Percentiles rank a stretch among this genome's conserved stretches.
Conservation (phyloP, 495 filamentous ascomycete genomes). For the Neurospora sublineolata region DNA sequence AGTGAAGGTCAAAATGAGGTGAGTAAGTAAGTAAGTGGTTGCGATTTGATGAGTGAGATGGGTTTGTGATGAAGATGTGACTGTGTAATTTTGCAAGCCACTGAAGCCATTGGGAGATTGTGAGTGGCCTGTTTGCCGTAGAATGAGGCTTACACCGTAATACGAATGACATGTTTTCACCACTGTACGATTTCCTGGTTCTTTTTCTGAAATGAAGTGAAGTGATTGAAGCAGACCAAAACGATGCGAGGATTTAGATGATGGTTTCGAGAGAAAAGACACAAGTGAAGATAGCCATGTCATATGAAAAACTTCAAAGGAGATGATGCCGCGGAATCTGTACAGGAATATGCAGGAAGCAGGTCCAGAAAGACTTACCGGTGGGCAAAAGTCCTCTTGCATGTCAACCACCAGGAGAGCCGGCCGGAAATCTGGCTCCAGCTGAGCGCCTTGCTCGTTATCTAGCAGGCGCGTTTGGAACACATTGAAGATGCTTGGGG, state of each 20-base stretch:
- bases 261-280: not conserved
- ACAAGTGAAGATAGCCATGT: not conserved
- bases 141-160: not conserved
- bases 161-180: not conserved
- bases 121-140: not conserved
- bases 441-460: not conserved
- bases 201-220: not conserved
- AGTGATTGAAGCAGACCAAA: not conserved
- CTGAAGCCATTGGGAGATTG: not conserved
- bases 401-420: slow-evolving; percentile 67
- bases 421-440: slow-evolving; percentile 19
- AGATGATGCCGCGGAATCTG: not conserved
- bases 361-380: slow-evolving; percentile 40
- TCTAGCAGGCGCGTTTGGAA: not conserved
- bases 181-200: not conserved
- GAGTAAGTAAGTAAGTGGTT: not conserved
- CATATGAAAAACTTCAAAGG: not conserved
- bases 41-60: not conserved
- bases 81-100: not conserved
- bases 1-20: not conserved
- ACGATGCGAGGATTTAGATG: not conserved
- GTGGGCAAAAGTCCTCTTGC: slow-evolving; percentile 95
- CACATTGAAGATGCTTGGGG: not conserved
- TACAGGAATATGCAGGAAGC: not conserved
- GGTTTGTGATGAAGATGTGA: not conserved